These are phyloP conservation scores for Ramalina intermedia DNA, from an alignment of 495 filamentous ascomycete species.

Conservation along the genomic window DNA sequence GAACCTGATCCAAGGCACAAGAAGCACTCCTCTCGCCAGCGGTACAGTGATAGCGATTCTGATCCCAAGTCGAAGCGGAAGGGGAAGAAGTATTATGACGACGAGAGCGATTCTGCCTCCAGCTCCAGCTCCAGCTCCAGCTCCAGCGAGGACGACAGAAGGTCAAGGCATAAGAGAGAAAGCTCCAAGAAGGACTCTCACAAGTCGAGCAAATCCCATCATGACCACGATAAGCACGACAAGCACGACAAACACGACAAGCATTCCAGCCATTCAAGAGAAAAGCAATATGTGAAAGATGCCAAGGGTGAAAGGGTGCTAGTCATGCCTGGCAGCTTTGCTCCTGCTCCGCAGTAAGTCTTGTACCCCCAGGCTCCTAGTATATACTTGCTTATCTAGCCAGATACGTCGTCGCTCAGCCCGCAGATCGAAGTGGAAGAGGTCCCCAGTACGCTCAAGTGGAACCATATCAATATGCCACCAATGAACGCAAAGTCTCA, in stretches of 20 bases:
- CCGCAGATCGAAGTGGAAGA: slow-evolving; percentile 10
- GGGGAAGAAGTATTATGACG: slow-evolving; percentile 11
- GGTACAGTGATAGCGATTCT: slow-evolving; percentile 16
- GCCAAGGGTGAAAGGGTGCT: slow-evolving; percentile 14
- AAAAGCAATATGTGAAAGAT: slow-evolving; percentile 33
- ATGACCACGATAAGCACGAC: slow-evolving; percentile 28
- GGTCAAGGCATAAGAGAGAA: slow-evolving; percentile 4
- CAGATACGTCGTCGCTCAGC: slow-evolving; percentile 14
- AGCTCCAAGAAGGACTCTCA: slow-evolving; percentile 9
- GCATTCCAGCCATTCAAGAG: slow-evolving; percentile 22
- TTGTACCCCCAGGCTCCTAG: neutral
- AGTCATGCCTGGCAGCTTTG: slow-evolving; percentile 20
- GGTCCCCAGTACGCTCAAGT: slow-evolving; percentile 17
- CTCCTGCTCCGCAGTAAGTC: slow-evolving; percentile 16
- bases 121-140: slow-evolving; percentile 9
- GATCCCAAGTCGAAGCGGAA: slow-evolving; percentile 6
- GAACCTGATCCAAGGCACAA: slow-evolving; percentile 10
- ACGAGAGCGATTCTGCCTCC: slow-evolving; percentile 5
- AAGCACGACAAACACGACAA: slow-evolving; percentile 30
- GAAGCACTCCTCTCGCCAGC: slow-evolving; percentile 13
- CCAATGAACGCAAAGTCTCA: slow-evolving; percentile 13
- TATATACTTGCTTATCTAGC: slow-evolving; percentile 1
- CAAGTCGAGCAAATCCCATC: slow-evolving; percentile 16
- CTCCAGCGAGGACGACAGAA: slow-evolving; percentile 13
- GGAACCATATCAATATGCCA: slow-evolving; percentile 17